Evolutionary conservation across 1,139 yeast species (phyloP).

Genomic region (Lodderomyces pseudojiufengensis): DNA sequence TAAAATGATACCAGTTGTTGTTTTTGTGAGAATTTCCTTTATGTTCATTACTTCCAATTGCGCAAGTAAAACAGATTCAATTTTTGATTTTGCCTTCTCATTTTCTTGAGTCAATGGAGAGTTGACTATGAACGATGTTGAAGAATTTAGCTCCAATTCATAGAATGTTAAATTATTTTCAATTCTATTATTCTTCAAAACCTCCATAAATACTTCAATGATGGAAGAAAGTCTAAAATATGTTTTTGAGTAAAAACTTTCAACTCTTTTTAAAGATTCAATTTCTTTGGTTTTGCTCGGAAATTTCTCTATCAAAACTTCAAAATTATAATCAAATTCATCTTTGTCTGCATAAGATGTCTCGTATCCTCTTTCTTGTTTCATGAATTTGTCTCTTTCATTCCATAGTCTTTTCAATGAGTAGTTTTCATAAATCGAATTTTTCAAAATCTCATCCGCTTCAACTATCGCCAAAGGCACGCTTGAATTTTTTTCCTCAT

Average conservation of each 20-base stretch:
- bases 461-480: conserved; percentile 78
- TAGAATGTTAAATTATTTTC: conserved; percentile 35
- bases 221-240: conserved; percentile 59
- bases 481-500: conserved; percentile 15
- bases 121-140: conserved; percentile 24
- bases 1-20: conserved; percentile 52
- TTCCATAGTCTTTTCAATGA: conserved; percentile 67
- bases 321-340: conserved; percentile 22
- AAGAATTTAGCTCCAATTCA: conserved; percentile 38
- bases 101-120: conserved; percentile 7
- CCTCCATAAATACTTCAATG: conserved; percentile 59
- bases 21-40: conserved; percentile 64
- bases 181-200: conserved; percentile 49
- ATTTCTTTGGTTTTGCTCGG: conserved; percentile 32
- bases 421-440: conserved; percentile 63
- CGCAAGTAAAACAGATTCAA: conserved; percentile 28
- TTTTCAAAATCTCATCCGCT: conserved; percentile 58
- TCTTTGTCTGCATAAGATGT: conserved; percentile 20
- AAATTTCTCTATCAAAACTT: conserved; percentile 17
- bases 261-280: conserved; percentile 53
- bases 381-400: conserved; percentile 67
- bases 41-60: conserved; percentile 55
- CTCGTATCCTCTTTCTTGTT: conserved; percentile 70
- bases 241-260: conserved; percentile 50
- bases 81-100: conserved; percentile 17